phyloP scores from a whole-genome alignment of 305 asterid genomes.

The Monarda citriodora region DNA sequence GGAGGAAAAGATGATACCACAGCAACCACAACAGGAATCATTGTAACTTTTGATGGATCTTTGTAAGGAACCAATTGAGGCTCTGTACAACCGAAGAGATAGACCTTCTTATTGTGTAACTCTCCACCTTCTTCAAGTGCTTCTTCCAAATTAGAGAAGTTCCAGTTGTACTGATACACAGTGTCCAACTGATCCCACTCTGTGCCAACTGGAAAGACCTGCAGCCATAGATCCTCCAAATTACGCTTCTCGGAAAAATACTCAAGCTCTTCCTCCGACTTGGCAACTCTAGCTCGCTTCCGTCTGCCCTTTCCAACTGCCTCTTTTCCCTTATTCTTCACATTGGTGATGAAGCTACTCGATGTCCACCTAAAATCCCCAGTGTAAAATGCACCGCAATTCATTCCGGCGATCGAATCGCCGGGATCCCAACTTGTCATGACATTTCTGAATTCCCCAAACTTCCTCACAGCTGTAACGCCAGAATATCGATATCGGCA shows the following conservation, averaged over 20 bases:
- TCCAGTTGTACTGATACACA: slow-evolving; percentile 76
- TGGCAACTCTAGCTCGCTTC: slow-evolving; percentile 49
- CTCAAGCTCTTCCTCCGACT: slow-evolving; percentile 55
- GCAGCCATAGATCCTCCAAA: slow-evolving; percentile 66
- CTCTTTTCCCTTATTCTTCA: no score
- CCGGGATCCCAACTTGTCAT: no score
- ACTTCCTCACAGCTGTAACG: no score
- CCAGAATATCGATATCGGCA: no score
- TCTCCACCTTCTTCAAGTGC: slow-evolving; percentile 95
- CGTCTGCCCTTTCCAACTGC: slow-evolving; percentile 35
- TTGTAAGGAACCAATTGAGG: slow-evolving; percentile 66
- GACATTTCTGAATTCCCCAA: no score
- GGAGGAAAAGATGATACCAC: slow-evolving; percentile 92
- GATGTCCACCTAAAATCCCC: no score
- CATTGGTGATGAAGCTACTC: no score
- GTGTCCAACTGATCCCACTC: slow-evolving; percentile 83
- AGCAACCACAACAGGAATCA: slow-evolving; percentile 83
- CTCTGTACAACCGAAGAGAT: slow-evolving; percentile 91
- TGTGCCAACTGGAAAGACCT: slow-evolving; percentile 54
- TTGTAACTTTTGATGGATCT: slow-evolving; percentile 60
- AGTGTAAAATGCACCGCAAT: no score
- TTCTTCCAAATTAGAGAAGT: slow-evolving; percentile 62
- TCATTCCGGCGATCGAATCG: no score
- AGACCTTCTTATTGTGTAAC: slow-evolving; percentile 67
- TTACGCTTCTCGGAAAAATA: slow-evolving; percentile 74